Evolutionary conservation across 768 basidiomycete species (phyloP).

Genomic region (Porphyrellus cyaneotinctus): DNA sequence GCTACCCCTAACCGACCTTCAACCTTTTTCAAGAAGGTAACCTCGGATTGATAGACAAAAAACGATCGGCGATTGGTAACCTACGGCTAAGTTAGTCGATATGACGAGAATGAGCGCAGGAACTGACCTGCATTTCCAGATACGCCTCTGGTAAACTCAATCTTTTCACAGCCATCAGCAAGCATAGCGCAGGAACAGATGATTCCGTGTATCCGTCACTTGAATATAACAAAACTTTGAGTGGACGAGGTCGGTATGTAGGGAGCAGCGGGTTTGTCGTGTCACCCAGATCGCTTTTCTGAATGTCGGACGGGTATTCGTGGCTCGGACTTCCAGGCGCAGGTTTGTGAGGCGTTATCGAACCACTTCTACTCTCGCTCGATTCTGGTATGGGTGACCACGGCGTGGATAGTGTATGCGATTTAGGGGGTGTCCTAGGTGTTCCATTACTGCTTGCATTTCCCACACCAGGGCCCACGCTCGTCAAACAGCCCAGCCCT

Average conservation of each 20-base stretch:
- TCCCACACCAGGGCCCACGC: neutral
- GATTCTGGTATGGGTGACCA: constrained; percentile 19
- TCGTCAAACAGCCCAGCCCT: constrained; percentile 16
- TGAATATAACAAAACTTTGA: constrained; percentile 77
- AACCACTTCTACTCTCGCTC: constrained; percentile 18
- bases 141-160: constrained; percentile 85
- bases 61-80: constrained; percentile 76
- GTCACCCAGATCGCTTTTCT: constrained; percentile 14
- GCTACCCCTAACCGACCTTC: constrained; percentile 47
- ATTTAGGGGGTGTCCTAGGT: constrained; percentile 8
- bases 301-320: constrained; percentile 14
- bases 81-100: constrained; percentile 11
- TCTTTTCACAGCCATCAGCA: constrained; percentile 74
- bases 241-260: constrained; percentile 48
- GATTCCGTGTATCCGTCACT: constrained; percentile 93
- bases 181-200: constrained; percentile 77
- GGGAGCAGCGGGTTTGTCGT: constrained; percentile 12
- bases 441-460: constrained; percentile 1
- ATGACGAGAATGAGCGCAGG: neutral
- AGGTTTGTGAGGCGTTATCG: constrained; percentile 12
- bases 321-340: constrained; percentile 1
- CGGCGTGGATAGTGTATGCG: constrained; percentile 12
- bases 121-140: constrained; percentile 69
- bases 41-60: constrained; percentile 85
- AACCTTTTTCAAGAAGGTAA: constrained; percentile 65